Evolutionary conservation across 2,329 filamentous ascomycete species (phyloP).

Genomic region (Penicillium olsonii): DNA sequence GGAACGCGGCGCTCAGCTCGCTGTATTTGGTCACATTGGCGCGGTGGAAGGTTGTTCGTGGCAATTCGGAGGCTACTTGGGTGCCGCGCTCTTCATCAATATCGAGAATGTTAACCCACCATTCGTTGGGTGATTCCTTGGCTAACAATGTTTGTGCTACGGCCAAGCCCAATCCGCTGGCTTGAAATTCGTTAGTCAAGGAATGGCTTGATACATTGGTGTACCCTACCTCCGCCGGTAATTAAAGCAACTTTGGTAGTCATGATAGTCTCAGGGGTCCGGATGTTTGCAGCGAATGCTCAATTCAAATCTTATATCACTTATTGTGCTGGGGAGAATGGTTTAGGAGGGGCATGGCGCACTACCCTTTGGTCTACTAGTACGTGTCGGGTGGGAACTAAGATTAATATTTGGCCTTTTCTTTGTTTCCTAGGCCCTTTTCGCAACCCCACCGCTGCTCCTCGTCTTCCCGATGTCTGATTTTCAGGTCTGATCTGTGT

Average conservation of each 20-base stretch:
- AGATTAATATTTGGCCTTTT: too few species aligned
- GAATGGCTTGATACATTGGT: background rate
- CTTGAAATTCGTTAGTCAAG: conserved; percentile 20
- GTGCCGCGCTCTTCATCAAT: conserved; percentile 39
- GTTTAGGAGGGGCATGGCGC: background rate
- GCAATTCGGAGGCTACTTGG: conserved; percentile 28
- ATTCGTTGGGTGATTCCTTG: conserved; percentile 31
- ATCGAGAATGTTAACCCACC: conserved; percentile 46
- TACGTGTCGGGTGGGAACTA: background rate
- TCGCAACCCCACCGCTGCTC: background rate
- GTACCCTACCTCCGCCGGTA: conserved; percentile 19
- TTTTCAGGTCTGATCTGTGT: background rate
- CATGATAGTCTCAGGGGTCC: background rate
- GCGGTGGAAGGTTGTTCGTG: conserved; percentile 40
- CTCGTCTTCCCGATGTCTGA: background rate
- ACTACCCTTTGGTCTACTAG: background rate
- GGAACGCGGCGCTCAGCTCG: conserved; percentile 37
- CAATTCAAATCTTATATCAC: background rate
- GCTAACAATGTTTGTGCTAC: conserved; percentile 42
- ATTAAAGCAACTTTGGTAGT: conserved; percentile 15
- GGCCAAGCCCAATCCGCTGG: conserved; percentile 48
- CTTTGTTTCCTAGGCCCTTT: too few species aligned
- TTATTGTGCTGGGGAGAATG: background rate
- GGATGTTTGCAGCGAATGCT: background rate
- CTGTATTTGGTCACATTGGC: conserved; percentile 36